phyloP scores from a whole-genome alignment of 2,329 filamentous ascomycete species.

The Diplodia intermedia region DNA sequence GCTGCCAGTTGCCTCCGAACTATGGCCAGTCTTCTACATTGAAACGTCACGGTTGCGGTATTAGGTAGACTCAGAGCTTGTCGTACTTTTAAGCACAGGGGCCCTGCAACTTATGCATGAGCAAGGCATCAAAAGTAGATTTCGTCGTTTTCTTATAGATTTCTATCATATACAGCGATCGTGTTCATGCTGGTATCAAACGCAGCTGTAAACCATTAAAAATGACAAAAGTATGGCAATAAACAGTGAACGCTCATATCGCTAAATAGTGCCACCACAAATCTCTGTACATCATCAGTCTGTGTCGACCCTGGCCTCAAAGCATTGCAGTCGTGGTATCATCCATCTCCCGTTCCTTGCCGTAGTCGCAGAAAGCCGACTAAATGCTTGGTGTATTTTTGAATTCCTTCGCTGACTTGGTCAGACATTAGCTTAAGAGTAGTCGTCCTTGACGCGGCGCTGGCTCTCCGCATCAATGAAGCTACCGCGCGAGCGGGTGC shows the following conservation, averaged over 20 bases:
- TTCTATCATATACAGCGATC: conserved; percentile 9
- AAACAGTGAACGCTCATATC: conserved; percentile 20
- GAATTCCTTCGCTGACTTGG: background rate
- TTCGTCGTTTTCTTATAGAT: background rate
- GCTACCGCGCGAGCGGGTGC: conserved; percentile 57
- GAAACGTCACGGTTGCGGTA: background rate
- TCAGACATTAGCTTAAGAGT: conserved; percentile 54
- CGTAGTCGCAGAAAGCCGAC: background rate
- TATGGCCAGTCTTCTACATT: no score
- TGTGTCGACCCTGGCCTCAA: conserved; percentile 10
- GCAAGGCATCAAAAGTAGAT: background rate
- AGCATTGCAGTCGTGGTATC: conserved; percentile 24
- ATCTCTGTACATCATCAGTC: conserved; percentile 12
- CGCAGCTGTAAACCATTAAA: conserved; percentile 10
- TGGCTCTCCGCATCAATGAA: conserved; percentile 64
- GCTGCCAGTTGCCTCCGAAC: no score
- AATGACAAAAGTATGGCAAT: background rate
- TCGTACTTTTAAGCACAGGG: background rate
- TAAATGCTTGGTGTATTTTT: background rate
- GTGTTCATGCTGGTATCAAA: conserved; percentile 21
- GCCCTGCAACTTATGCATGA: background rate
- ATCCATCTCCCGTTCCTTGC: background rate
- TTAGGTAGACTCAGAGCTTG: background rate
- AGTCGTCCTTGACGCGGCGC: conserved; percentile 73
- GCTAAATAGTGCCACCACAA: background rate